phyloP scores from a whole-genome alignment of 2,329 filamentous ascomycete genomes.

The Diaporthe vexans region DNA sequence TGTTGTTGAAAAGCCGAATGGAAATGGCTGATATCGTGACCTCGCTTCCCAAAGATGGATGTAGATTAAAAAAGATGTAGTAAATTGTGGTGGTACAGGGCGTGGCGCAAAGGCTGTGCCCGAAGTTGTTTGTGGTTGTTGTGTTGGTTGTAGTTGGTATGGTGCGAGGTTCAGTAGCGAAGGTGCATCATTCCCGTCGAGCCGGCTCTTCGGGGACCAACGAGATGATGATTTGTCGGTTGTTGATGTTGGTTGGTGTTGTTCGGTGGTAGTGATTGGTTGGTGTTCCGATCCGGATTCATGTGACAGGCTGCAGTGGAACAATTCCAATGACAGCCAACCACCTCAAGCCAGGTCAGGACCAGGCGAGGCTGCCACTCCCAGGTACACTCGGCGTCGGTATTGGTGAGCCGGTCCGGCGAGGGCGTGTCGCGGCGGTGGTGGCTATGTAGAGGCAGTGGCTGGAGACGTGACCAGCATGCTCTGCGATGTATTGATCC shows the following conservation, averaged over 20 bases:
- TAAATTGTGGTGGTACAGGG: slow-evolving; percentile 40
- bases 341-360: not conserved
- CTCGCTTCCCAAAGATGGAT: slow-evolving; percentile 27
- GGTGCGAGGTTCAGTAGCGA: slow-evolving; percentile 38
- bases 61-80: slow-evolving; percentile 42
- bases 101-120: slow-evolving; percentile 22
- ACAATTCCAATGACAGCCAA: slow-evolving; percentile 9
- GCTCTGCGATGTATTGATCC: slow-evolving; percentile 9
- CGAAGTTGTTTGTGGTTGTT: slow-evolving; percentile 40
- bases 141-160: not conserved
- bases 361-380: slow-evolving; percentile 20
- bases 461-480: slow-evolving; percentile 27
- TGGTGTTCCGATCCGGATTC: slow-evolving; percentile 13
- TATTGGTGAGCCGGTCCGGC: slow-evolving; percentile 12
- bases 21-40: slow-evolving; percentile 42
- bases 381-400: not conserved
- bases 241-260: slow-evolving; percentile 6
- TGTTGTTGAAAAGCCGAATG: slow-evolving; percentile 33
- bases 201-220: slow-evolving; percentile 38
- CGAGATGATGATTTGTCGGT: slow-evolving; percentile 18
- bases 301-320: slow-evolving; percentile 34
- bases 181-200: slow-evolving; percentile 42
- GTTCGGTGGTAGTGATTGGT: slow-evolving; percentile 25
- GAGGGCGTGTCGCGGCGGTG: slow-evolving; percentile 1
- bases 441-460: slow-evolving; percentile 19